phyloP scores from a whole-genome alignment of 208 protist genomes.

The Endotrypanum monterogeii region DNA sequence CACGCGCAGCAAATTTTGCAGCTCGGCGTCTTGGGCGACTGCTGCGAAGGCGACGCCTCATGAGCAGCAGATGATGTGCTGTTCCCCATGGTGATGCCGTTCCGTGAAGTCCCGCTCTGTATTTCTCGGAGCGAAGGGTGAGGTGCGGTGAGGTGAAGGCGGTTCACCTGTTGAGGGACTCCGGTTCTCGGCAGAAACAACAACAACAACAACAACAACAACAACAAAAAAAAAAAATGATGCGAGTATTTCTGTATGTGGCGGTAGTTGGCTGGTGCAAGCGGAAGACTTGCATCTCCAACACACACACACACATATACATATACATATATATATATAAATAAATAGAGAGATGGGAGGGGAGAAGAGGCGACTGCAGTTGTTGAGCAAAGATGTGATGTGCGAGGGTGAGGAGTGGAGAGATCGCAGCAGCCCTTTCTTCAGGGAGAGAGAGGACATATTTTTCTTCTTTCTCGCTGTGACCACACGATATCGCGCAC shows the following conservation, averaged over 20 bases:
- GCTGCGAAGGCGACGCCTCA: neutral
- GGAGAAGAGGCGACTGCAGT: neutral
- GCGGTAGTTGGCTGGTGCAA: neutral
- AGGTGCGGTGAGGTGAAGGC: neutral
- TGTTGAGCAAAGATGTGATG: neutral
- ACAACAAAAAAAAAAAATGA: no score
- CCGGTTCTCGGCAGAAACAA: neutral
- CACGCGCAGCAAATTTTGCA: slow-evolving; percentile 92
- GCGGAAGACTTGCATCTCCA: neutral
- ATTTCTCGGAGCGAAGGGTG: neutral
- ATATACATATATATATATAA: slow-evolving; percentile 1
- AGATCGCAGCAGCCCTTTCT: neutral
- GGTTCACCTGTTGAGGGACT: neutral
- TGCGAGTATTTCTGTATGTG: neutral
- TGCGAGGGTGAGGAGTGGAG: neutral
- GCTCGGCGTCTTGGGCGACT: slow-evolving; percentile 34
- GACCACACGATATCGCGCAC: no score
- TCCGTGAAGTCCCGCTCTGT: neutral
- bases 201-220: no score
- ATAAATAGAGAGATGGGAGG: neutral
- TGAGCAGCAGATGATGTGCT: slow-evolving; percentile 3
- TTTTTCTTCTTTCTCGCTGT: neutral
- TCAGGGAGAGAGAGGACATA: neutral
- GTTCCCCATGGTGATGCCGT: slow-evolving; percentile 4
- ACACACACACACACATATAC: slow-evolving; percentile 10